A percentile compares a stretch with the other conserved stretches of the same genome.
These are phyloP conservation scores for Pyrenophora seminiperda DNA, from an alignment of 2,329 filamentous ascomycete species.

Conservation along the genomic window DNA sequence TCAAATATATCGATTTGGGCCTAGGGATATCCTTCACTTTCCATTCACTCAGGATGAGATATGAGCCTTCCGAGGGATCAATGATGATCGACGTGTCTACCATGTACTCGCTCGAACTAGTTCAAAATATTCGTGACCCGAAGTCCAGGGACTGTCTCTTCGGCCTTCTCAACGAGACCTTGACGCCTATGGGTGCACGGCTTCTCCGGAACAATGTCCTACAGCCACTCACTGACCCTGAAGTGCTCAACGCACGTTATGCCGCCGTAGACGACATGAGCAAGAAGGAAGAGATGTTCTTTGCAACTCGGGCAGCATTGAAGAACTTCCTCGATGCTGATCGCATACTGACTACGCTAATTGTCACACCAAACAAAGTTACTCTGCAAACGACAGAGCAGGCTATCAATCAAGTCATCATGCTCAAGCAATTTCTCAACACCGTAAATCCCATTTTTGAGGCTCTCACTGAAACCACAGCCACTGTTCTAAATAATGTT, in stretches of 20 bases:
- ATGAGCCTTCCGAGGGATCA: conserved; percentile 84
- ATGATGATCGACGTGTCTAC: conserved; percentile 96
- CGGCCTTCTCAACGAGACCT: conserved; percentile 81
- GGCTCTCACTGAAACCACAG: conserved; percentile 68
- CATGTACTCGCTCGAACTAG: conserved; percentile 83
- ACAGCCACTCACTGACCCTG: conserved; percentile 78
- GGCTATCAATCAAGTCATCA: conserved; percentile 82
- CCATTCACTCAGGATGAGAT: conserved; percentile 84
- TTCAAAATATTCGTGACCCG: conserved; percentile 79
- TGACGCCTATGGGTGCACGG: conserved; percentile 86
- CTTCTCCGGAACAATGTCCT: conserved; percentile 84
- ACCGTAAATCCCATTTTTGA: conserved; percentile 70
- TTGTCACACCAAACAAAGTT: conserved; percentile 71
- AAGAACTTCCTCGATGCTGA: conserved; percentile 80
- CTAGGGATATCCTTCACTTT: conserved; percentile 70
- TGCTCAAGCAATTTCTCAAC: conserved; percentile 80
- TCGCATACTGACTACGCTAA: conserved; percentile 76
- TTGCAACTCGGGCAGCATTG: conserved; percentile 72
- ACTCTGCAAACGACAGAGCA: conserved; percentile 75
- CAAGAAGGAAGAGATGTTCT: conserved; percentile 83
- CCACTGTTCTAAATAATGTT: conserved; percentile 69
- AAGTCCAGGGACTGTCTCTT: conserved; percentile 84
- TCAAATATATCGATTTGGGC: conserved; percentile 79
- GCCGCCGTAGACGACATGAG: conserved; percentile 84
- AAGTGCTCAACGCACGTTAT: conserved; percentile 73